Base-by-base conservation (phyloP, 2,329 filamentous ascomycete species). In the Phaeosphaeriaceae sp. region DNA sequence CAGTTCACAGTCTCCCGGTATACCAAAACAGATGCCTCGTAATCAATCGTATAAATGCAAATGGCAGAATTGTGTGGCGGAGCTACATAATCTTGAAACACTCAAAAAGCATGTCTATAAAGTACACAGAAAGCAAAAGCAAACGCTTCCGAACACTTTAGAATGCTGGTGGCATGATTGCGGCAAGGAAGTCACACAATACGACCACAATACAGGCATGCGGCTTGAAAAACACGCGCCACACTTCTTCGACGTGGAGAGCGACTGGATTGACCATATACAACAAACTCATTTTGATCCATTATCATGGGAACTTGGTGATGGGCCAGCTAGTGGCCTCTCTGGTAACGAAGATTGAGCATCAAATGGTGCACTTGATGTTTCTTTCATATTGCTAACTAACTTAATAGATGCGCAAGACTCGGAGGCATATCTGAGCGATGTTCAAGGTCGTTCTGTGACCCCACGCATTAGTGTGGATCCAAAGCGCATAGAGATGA, bases 81-180 rank as follows among this genome's bases (percentile, higher is more conserved):
- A 85, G 54, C 71, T 88, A 4, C 85, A 88, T 67, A 87, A 87
- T 56, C 67, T 87, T 12, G 78, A 81, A 7, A 83, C 81, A 0
- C 71, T 88, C 5, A 79, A 79, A 52, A 82, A 81, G 48, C 86
- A 88, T 64, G 68, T 86, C 5, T 64, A 76, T 42, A 86, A 84
- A 58, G 67, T 81, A 3, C 85, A 88, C 58, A 70, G 74, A 17
- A 71, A 69, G 35, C 56, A 66, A 17, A 71, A 69, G 35, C 56
- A 66, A 18, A 71, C 67, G 11, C 41, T 47, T 3, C 60, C 66
- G 11, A 71, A 74, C 18, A 67, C 69, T 16, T 71, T 74, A 34
- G 68, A 76, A 29, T 83, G 80, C 56, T 64, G 70, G 12, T 83
- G 80, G 80, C 63, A 60, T 11, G 63, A 63, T 4, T 83, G 80